These are phyloP conservation scores for Clausena lansium DNA, from an alignment of 345 rosid genomes.

Conservation along the genomic window DNA sequence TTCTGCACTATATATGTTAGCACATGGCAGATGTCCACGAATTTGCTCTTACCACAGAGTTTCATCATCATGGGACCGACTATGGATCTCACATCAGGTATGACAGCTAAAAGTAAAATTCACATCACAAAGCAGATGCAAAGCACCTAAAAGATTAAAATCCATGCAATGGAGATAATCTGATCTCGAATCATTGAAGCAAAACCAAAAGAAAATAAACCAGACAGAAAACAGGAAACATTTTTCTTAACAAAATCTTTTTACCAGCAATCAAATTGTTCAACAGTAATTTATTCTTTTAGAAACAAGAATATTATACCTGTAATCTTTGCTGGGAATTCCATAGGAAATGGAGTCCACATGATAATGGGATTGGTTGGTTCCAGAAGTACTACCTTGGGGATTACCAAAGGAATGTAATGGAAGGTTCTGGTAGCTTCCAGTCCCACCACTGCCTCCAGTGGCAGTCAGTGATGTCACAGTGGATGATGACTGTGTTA, in stretches of 20 bases:
- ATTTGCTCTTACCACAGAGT: slow-evolving; percentile 15
- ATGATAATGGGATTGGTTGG: slow-evolving; percentile 36
- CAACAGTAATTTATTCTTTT: neutral
- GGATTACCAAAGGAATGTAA: slow-evolving; percentile 32
- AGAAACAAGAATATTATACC: slow-evolving; percentile 29
- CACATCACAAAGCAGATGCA: slow-evolving; percentile 1
- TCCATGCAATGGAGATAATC: neutral
- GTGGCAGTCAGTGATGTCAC: slow-evolving; percentile 40
- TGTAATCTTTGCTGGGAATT: slow-evolving; percentile 55
- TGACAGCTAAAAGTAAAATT: slow-evolving; percentile 9
- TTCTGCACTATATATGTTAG: slow-evolving; percentile 16
- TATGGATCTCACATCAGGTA: neutral
- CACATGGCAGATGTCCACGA: slow-evolving; percentile 12
- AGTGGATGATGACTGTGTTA: slow-evolving; percentile 44
- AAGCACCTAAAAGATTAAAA: slow-evolving; percentile 11
- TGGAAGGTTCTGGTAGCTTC: slow-evolving; percentile 41
- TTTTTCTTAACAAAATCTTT: neutral
- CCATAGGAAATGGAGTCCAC: slow-evolving; percentile 46
- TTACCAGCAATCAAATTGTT: neutral
- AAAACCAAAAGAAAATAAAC: neutral
- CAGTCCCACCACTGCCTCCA: slow-evolving; percentile 33
- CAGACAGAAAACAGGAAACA: neutral
- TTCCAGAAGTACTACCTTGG: slow-evolving; percentile 34
- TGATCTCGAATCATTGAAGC: neutral
- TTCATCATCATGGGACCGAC: slow-evolving; percentile 15